Conservation (phyloP, 257 asterid species). For the Solanum tacnaense region DNA sequence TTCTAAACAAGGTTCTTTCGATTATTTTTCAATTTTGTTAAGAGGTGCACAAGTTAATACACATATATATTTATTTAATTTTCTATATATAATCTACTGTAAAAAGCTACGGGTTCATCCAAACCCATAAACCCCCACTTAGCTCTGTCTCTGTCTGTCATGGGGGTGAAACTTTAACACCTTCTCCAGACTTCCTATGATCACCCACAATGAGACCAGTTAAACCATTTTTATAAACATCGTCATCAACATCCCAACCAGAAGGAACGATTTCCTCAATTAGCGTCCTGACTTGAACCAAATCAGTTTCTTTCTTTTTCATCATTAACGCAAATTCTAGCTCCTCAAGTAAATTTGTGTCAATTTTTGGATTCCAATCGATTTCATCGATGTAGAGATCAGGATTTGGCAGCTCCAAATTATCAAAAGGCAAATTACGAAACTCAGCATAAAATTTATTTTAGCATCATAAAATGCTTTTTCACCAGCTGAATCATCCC, state of each 20-base stretch:
- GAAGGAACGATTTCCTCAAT: conserved; percentile 14
- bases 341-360: neutral
- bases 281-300: neutral
- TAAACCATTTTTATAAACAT: neutral
- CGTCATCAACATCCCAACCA: neutral
- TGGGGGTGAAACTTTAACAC: neutral
- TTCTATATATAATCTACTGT: too few species aligned
- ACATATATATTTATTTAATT: too few species aligned
- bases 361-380: neutral
- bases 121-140: neutral
- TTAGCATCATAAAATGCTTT: conserved; percentile 10
- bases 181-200: neutral
- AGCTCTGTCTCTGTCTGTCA: neutral
- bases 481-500: conserved; percentile 12
- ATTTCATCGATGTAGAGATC: conserved; percentile 13
- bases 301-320: neutral
- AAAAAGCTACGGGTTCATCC: too few species aligned
- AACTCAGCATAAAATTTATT: neutral
- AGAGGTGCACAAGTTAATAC: too few species aligned
- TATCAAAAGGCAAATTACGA: neutral
- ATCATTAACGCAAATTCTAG: neutral
- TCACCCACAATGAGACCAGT: neutral
- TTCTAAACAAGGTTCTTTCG: too few species aligned
- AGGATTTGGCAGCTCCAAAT: neutral
- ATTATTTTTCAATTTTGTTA: too few species aligned